phyloP scores from a whole-genome alignment of 1,139 yeast species.

The Pichia norvegensis region DNA sequence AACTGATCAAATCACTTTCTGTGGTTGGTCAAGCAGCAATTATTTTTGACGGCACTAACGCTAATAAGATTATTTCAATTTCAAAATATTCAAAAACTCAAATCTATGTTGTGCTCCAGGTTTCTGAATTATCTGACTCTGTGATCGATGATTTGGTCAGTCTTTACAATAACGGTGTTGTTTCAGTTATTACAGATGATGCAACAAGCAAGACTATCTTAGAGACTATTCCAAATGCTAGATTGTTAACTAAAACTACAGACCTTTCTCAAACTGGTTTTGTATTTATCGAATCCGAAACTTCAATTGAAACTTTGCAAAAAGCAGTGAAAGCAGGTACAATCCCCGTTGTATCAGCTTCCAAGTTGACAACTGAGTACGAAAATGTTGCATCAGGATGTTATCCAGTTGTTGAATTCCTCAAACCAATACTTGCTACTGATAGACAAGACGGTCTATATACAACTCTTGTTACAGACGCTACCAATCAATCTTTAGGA shows the following conservation, averaged over 20 bases:
- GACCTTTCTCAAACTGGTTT: background rate
- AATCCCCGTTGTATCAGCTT: slow-evolving; percentile 40
- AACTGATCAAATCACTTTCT: slow-evolving; percentile 11
- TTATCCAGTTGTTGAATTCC: slow-evolving; percentile 40
- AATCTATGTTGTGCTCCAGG: slow-evolving; percentile 19
- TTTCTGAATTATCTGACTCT: slow-evolving; percentile 13
- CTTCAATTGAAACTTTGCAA: slow-evolving; percentile 8
- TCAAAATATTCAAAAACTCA: slow-evolving; percentile 17
- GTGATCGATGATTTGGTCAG: slow-evolving; percentile 32
- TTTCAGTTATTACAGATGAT: slow-evolving; percentile 36
- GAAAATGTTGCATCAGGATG: slow-evolving; percentile 18
- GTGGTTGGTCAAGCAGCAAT: slow-evolving; percentile 27
- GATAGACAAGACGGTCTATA: slow-evolving; percentile 84
- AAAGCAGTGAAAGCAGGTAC: slow-evolving; percentile 29
- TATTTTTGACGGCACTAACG: slow-evolving; percentile 13
- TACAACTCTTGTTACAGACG: slow-evolving; percentile 77
- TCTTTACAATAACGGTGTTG: slow-evolving; percentile 62
- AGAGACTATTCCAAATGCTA: slow-evolving; percentile 46
- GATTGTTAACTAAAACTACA: slow-evolving; percentile 39
- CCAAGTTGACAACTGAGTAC: slow-evolving; percentile 37
- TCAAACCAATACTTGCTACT: slow-evolving; percentile 55
- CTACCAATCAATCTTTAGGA: slow-evolving; percentile 64
- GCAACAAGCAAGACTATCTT: slow-evolving; percentile 32
- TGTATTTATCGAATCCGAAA: background rate
- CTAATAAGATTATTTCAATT: slow-evolving; percentile 14